Evolutionary conservation across 179 eudicot genomes (phyloP).

Genomic region (Beta corolliflora): DNA sequence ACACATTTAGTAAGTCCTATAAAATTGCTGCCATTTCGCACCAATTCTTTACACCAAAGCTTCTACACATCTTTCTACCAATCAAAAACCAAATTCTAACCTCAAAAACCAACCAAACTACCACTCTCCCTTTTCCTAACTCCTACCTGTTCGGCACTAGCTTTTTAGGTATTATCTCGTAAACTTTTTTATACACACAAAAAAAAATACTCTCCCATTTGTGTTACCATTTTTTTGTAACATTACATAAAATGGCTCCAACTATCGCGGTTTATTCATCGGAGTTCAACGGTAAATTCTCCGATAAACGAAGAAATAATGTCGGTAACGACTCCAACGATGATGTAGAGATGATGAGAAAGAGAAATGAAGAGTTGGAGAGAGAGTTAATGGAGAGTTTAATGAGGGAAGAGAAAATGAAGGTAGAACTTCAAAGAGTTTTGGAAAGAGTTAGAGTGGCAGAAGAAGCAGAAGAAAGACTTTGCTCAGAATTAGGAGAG

Average conservation of each 20-base stretch:
- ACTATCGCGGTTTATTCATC: conserved; percentile 20
- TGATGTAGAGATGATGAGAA: conserved; percentile 29
- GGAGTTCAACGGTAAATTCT: background rate
- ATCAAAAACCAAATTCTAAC: no score
- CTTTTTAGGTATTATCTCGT: no score
- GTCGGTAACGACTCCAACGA: background rate
- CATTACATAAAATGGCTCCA: conserved; percentile 19
- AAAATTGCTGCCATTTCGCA: conserved; percentile 1
- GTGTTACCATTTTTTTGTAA: no score
- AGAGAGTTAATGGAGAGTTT: conserved; percentile 50
- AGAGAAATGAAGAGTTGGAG: conserved; percentile 61
- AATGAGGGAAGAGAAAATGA: conserved; percentile 58
- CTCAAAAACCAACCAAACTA: background rate
- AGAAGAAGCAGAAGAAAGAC: conserved; percentile 77
- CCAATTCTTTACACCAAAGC: background rate
- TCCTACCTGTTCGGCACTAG: no score
- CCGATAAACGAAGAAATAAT: background rate
- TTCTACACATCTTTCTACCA: background rate
- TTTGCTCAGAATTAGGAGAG: conserved; percentile 70
- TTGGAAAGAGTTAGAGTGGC: conserved; percentile 53
- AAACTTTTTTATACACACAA: no score
- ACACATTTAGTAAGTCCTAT: conserved; percentile 18
- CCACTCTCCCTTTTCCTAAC: background rate
- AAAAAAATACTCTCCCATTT: no score
- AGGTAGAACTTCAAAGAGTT: conserved; percentile 33